Evolutionary conservation across 495 filamentous ascomycete species (phyloP).

Genomic region (Annulohypoxylon stygium): DNA sequence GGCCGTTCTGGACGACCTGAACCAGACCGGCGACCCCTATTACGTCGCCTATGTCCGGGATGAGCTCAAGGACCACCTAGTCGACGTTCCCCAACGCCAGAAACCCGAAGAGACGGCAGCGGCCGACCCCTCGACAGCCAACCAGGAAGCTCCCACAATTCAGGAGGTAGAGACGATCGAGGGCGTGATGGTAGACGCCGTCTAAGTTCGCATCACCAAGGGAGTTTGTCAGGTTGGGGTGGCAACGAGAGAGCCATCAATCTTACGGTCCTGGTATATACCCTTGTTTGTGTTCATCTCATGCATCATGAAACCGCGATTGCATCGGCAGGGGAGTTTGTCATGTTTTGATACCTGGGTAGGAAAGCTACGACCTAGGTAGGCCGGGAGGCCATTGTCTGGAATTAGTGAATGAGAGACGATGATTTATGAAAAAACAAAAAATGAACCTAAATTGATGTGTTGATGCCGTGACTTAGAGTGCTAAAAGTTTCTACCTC

Average conservation of each 20-base stretch:
- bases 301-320: constrained; percentile 6
- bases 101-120: constrained; percentile 7
- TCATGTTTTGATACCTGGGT: constrained; percentile 11
- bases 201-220: not conserved
- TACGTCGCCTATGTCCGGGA: constrained; percentile 88
- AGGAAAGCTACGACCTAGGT: constrained; percentile 24
- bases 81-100: constrained; percentile 62
- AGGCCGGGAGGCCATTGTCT: constrained; percentile 14
- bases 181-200: constrained; percentile 13
- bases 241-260: not conserved
- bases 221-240: not conserved
- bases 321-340: constrained; percentile 35
- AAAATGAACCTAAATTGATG: not conserved
- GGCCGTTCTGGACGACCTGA: constrained; percentile 74
- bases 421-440: not conserved
- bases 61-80: constrained; percentile 69
- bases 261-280: constrained; percentile 1
- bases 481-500: not conserved
- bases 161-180: constrained; percentile 43
- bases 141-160: constrained; percentile 7
- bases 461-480: not conserved
- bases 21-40: constrained; percentile 79
- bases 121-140: not conserved
- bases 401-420: not conserved
- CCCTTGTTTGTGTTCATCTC: constrained; percentile 11